A percentile compares a stretch with the other conserved stretches of the same genome.
Evolutionary conservation across 768 basidiomycete genomes (phyloP).

Genomic region (Serendipita vermifera): DNA sequence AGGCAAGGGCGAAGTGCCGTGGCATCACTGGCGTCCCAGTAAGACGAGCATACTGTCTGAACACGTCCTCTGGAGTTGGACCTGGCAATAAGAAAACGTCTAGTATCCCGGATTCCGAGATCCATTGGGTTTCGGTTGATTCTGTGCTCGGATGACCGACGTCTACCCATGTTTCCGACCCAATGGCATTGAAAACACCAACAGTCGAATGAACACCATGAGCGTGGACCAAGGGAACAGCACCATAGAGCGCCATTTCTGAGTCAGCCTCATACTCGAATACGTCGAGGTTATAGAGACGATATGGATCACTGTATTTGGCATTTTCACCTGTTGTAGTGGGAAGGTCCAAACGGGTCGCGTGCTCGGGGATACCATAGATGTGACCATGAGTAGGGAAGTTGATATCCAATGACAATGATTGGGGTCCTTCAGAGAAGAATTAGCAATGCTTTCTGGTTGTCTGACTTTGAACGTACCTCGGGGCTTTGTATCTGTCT

Average conservation of each 20-base stretch:
- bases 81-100: conserved; percentile 92
- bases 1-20: conserved; percentile 78
- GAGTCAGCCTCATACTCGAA: conserved; percentile 87
- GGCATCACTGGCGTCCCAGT: conserved; percentile 85
- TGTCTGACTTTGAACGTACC: conserved; percentile 35
- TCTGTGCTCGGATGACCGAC: conserved; percentile 53
- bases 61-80: conserved; percentile 67
- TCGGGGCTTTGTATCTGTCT: conserved; percentile 92
- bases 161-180: conserved; percentile 92
- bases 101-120: conserved; percentile 92
- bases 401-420: conserved; percentile 78
- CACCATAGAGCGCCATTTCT: conserved; percentile 74
- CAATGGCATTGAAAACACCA: conserved; percentile 76
- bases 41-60: conserved; percentile 70
- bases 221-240: conserved; percentile 87
- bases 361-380: conserved; percentile 95
- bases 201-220: conserved; percentile 81
- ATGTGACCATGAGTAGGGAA: conserved; percentile 87
- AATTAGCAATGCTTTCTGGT: too few species aligned
- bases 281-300: conserved; percentile 89
- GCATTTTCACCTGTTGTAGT: conserved; percentile 70
- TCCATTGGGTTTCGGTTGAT: conserved; percentile 87
- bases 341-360: conserved; percentile 78
- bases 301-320: conserved; percentile 66
- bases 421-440: conserved; percentile 73